Conservation (phyloP, 768 basidiomycete species). For the Rhodotorula kratochvilovae region DNA sequence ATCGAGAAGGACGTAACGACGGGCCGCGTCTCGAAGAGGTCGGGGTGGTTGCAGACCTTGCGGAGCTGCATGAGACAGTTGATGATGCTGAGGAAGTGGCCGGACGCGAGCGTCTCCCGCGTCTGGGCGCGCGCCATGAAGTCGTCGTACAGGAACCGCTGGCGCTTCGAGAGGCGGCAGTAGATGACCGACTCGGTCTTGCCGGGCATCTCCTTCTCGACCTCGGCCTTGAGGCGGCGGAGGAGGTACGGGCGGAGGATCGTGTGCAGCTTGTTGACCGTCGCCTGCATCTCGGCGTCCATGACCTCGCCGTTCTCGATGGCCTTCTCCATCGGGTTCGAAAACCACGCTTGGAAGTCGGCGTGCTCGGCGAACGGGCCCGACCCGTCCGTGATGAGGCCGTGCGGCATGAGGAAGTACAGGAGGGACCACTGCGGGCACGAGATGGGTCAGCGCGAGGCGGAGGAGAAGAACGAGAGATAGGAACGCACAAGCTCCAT, state of each 20-base stretch:
- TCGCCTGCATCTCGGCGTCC: slow-evolving; percentile 75
- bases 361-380: slow-evolving; percentile 73
- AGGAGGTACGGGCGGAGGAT: slow-evolving; percentile 97
- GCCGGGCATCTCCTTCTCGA: slow-evolving; percentile 77
- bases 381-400: slow-evolving; percentile 24
- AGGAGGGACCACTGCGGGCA: slow-evolving; percentile 68
- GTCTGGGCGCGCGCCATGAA: slow-evolving; percentile 72
- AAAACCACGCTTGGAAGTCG: slow-evolving; percentile 95
- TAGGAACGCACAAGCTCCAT: slow-evolving; percentile 48
- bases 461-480: background rate
- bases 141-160: slow-evolving; percentile 77
- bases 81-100: slow-evolving; percentile 54
- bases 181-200: slow-evolving; percentile 71
- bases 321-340: slow-evolving; percentile 76
- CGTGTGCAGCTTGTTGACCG: slow-evolving; percentile 48
- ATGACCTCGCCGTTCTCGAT: slow-evolving; percentile 60
- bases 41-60: slow-evolving; percentile 94
- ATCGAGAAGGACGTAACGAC: slow-evolving; percentile 52
- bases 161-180: slow-evolving; percentile 74
- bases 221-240: slow-evolving; percentile 83
- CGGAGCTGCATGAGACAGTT: slow-evolving; percentile 86
- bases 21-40: slow-evolving; percentile 66
- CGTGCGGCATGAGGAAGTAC: slow-evolving; percentile 91
- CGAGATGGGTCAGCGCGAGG: background rate
- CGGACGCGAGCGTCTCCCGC: slow-evolving; percentile 61